Base-by-base conservation (phyloP, 2,329 filamentous ascomycete species). In the Colletotrichum eremochloae region DNA sequence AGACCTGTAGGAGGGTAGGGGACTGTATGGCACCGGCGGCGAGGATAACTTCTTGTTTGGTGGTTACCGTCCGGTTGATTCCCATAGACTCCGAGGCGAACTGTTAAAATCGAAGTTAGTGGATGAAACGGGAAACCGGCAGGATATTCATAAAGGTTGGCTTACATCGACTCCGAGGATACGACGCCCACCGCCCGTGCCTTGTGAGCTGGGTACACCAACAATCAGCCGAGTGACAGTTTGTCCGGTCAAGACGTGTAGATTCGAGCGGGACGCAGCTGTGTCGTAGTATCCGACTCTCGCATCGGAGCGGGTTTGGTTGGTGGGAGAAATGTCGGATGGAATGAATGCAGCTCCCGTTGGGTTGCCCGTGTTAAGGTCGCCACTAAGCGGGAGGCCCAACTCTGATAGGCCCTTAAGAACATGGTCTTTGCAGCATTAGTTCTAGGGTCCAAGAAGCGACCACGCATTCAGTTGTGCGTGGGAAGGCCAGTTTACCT, bases 1-100 rank as follows among this genome's bases (percentile, higher is more conserved):
- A 82, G n/a, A 84, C 76, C 72, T 86, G 81, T 3, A 87, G 78
- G n/a, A 87, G 75, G 29, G 81, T 78, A 2, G 85, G 85, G 1
- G 81, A 81, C 52, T 84, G 80, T 62, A 86, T 80, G 0, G 80
- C 77, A 0, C 85, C 85, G 1, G 82, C 83, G 0, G 80, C 79
- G 0, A 87, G 60, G 38, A 86, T 82, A 4, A 86, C 81, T 68
- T 87, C 85, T 33, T 79, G 82, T 15, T 64, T 75, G 1, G 75
- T 75, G 2, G 50, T 60, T 9, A 63, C 42, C 5, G 61, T 66
- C 46, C 50, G 53, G n/a, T 65, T 63, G 31, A 79, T 8, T 42
- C 31, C 46, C 8, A 29, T 20, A 1, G 38, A 18, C n/a, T 18
- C 36, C 58, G 12, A 38, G 48, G 56, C 52, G n/a, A 73, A 71